Percentiles rank a stretch among this genome's conserved stretches.
These are phyloP conservation scores for Actinidia polygama DNA, from an alignment of 179 eudicot species.

Conservation along the genomic window DNA sequence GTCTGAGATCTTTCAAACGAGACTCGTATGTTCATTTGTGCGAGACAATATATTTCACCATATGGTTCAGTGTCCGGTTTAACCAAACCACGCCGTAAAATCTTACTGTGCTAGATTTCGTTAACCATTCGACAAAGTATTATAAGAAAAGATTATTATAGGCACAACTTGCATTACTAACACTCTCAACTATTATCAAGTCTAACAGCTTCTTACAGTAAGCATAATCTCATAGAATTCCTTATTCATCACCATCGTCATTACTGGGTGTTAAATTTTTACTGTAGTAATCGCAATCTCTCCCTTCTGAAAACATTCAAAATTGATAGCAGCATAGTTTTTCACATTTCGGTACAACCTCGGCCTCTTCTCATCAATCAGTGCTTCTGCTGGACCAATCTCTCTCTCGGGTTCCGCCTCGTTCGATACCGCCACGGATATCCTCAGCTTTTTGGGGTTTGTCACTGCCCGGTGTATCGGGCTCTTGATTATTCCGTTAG, in stretches of 20 bases:
- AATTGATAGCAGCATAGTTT: constrained; percentile 21
- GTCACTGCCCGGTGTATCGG: constrained; percentile 53
- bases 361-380: constrained; percentile 26
- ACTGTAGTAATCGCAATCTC: constrained; percentile 11
- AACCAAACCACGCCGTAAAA: too few species aligned
- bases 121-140: too few species aligned
- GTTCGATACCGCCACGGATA: constrained; percentile 42
- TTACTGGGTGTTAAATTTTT: neutral
- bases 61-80: too few species aligned
- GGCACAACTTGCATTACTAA: too few species aligned
- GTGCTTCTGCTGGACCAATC: constrained; percentile 37
- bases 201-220: too few species aligned
- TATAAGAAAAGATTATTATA: too few species aligned
- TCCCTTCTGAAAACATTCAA: constrained; percentile 27
- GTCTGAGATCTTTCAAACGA: too few species aligned
- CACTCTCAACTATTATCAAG: too few species aligned
- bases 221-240: too few species aligned
- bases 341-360: constrained; percentile 20
- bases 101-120: too few species aligned
- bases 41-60: too few species aligned
- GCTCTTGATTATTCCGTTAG: constrained; percentile 49
- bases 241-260: neutral
- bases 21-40: too few species aligned
- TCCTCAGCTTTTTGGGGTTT: constrained; percentile 29
- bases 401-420: constrained; percentile 28